phyloP scores from a whole-genome alignment of 129 eudicot genomes.

The Flaveria ramosissima region DNA sequence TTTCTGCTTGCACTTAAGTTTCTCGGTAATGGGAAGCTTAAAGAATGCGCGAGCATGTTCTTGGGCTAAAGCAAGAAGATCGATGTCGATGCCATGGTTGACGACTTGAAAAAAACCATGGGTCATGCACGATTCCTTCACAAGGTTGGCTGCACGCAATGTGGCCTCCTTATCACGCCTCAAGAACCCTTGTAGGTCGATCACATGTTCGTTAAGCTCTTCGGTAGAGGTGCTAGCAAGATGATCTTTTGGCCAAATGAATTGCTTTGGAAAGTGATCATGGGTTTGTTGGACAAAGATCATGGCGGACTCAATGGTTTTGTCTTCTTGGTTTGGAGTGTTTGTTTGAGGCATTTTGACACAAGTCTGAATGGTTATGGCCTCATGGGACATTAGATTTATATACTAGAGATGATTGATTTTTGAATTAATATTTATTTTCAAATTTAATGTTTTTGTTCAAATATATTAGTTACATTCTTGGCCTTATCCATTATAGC shows the following conservation, averaged over 20 bases:
- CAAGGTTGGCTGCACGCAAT: slow-evolving; percentile 31
- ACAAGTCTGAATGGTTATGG: background rate
- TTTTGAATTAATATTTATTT: too few relatives aligned
- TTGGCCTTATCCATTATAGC: too few relatives aligned
- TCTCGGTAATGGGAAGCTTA: slow-evolving; percentile 38
- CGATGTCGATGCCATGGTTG: slow-evolving; percentile 53
- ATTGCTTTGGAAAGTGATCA: slow-evolving; percentile 39
- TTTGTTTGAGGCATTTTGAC: slow-evolving; percentile 21
- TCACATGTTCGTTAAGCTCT: slow-evolving; percentile 32
- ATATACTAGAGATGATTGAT: background rate
- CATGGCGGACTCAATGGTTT: slow-evolving; percentile 23
- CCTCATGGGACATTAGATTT: background rate
- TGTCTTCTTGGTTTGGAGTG: slow-evolving; percentile 12
- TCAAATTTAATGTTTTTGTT: too few relatives aligned
- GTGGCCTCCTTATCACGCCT: slow-evolving; percentile 32
- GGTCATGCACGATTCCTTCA: slow-evolving; percentile 40
- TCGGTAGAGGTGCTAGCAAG: slow-evolving; percentile 24
- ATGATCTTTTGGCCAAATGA: slow-evolving; percentile 48
- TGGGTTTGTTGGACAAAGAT: slow-evolving; percentile 13
- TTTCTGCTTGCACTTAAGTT: slow-evolving; percentile 31
- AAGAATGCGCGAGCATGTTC: slow-evolving; percentile 41
- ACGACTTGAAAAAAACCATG: slow-evolving; percentile 65
- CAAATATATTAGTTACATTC: too few relatives aligned
- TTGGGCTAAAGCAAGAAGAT: slow-evolving; percentile 33
- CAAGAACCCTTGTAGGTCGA: slow-evolving; percentile 47